Conservation (phyloP, 2,329 filamentous ascomycete genomes). For the Teratosphaeria nubilosa region DNA sequence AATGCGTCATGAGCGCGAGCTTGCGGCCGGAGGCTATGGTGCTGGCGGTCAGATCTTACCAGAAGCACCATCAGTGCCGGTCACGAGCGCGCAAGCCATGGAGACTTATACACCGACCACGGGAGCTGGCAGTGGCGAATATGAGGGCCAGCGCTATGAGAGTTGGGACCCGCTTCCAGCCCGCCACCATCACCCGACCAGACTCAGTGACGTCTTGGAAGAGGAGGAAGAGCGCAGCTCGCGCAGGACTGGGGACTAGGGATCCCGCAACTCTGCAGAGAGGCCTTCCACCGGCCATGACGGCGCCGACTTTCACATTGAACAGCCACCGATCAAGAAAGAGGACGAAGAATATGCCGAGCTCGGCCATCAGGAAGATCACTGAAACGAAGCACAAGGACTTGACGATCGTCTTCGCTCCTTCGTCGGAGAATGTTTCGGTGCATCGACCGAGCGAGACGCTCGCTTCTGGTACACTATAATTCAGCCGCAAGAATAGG, state of each 20-base stretch:
- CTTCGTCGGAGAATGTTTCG: background rate
- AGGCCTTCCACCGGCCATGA: background rate
- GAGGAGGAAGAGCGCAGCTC: constrained; percentile 55
- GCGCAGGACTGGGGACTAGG: constrained; percentile 19
- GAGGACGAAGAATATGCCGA: background rate
- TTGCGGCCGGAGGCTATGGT: constrained; percentile 35
- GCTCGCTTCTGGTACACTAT: background rate
- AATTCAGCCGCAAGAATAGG: background rate
- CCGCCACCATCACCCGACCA: constrained; percentile 71
- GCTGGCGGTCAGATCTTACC: constrained; percentile 10
- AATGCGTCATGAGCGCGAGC: constrained; percentile 27
- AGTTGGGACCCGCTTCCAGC: constrained; percentile 61
- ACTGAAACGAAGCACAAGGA: background rate
- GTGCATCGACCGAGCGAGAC: background rate
- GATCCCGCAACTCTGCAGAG: background rate
- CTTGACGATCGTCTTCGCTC: background rate
- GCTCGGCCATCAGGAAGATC: background rate
- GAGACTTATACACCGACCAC: constrained; percentile 14
- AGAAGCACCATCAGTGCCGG: constrained; percentile 17
- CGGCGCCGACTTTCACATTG: background rate
- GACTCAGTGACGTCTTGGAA: constrained; percentile 79
- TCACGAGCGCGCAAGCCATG: constrained; percentile 25
- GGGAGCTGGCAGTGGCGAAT: constrained; percentile 22
- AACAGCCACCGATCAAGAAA: background rate
- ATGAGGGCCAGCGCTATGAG: constrained; percentile 47